Evolutionary conservation across 1,139 yeast species (phyloP).

Genomic region (Magnusiomyces tetraspermus): DNA sequence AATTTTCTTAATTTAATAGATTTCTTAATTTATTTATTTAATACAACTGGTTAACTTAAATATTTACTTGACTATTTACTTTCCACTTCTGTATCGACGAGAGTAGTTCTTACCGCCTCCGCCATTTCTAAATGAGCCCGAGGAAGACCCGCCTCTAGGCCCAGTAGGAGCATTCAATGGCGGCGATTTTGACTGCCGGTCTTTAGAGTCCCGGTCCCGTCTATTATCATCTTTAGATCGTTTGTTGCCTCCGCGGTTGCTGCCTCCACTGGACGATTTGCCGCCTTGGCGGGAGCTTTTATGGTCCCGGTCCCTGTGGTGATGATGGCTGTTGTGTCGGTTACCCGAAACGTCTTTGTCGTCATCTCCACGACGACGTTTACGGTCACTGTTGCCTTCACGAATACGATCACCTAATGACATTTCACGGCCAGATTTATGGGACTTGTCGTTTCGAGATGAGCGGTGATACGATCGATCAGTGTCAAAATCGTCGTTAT

Average conservation of each 20-base stretch:
- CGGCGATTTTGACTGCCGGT: constrained; percentile 26
- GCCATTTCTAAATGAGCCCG: constrained; percentile 2
- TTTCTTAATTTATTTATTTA: too few relatives aligned
- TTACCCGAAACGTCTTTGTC: constrained; percentile 10
- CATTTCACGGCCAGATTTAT: constrained; percentile 16
- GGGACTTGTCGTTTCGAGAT: constrained; percentile 15
- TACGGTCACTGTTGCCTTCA: constrained; percentile 10
- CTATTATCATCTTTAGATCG: constrained; percentile 16
- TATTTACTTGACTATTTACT: not conserved
- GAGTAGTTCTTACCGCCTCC: constrained; percentile 9
- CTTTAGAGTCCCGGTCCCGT: constrained; percentile 3
- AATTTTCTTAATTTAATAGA: too few relatives aligned
- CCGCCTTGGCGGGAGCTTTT: not conserved
- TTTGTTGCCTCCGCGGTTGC: constrained; percentile 18
- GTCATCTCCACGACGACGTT: constrained; percentile 14
- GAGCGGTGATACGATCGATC: not conserved
- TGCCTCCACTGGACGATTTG: constrained; percentile 15
- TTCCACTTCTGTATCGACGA: constrained; percentile 3
- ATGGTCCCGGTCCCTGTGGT: constrained; percentile 17
- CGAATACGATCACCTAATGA: constrained; percentile 13
- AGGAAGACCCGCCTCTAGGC: constrained; percentile 17
- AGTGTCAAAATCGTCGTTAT: constrained; percentile 10
- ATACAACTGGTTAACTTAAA: too few relatives aligned
- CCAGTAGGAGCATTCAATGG: constrained; percentile 26
- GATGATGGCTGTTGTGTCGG: constrained; percentile 12